Evolutionary conservation across 306 rosid species (phyloP).

Genomic region (Comarum palustre): DNA sequence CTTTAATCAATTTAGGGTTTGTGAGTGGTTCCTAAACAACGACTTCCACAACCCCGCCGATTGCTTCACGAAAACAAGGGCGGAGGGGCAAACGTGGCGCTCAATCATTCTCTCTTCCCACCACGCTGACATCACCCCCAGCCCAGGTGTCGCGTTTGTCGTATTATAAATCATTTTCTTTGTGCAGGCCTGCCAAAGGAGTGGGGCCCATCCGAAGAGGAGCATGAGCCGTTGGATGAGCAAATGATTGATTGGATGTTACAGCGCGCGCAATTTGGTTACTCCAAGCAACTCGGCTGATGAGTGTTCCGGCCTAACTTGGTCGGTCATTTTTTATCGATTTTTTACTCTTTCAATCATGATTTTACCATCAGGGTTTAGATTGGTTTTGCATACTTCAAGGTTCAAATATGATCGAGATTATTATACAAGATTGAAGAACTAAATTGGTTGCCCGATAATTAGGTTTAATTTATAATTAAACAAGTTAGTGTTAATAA

Average conservation of each 20-base stretch:
- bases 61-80: constrained; percentile 41
- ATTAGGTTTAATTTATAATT: no score
- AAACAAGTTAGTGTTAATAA: not conserved
- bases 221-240: constrained; percentile 34
- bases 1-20: not conserved
- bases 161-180: not conserved
- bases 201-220: constrained; percentile 12
- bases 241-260: constrained; percentile 28
- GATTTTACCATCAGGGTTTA: not conserved
- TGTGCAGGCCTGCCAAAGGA: not conserved
- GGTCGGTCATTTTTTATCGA: not conserved
- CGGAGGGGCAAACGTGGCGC: constrained; percentile 33
- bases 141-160: constrained; percentile 24
- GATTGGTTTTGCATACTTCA: no score
- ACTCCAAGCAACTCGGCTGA: constrained; percentile 20
- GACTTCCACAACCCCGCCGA: not conserved
- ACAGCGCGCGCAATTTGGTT: not conserved
- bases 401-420: not conserved
- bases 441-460: no score
- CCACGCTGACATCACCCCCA: not conserved
- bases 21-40: constrained; percentile 11
- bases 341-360: not conserved
- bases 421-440: no score
- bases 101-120: constrained; percentile 16
- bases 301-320: not conserved